Evolutionary conservation across 257 asterid species (phyloP).

Genomic region (Petrea volubilis): DNA sequence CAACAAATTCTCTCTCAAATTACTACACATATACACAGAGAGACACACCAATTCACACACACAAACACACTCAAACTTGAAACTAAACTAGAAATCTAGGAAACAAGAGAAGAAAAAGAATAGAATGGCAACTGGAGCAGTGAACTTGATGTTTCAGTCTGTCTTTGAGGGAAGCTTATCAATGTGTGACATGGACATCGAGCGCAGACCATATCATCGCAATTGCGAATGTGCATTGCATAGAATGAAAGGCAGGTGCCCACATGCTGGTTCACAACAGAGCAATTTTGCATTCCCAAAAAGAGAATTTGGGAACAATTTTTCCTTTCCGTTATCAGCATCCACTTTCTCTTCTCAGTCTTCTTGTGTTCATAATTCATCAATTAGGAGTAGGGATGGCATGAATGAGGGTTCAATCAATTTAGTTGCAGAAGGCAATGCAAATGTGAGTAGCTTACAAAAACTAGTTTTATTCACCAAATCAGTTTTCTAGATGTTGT

Average conservation of each 20-base stretch:
- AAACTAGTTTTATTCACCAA: not conserved
- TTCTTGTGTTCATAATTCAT: not conserved
- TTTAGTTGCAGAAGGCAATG: not conserved
- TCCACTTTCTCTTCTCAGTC: conserved; percentile 24
- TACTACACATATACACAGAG: too few species aligned
- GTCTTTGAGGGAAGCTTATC: conserved; percentile 41
- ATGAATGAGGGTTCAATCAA: too few species aligned
- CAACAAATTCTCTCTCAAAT: not conserved
- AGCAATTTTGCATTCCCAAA: conserved; percentile 26
- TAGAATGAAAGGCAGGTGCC: conserved; percentile 12
- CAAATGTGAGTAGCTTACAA: not conserved
- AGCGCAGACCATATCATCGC: too few species aligned
- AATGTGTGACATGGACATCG: conserved; percentile 31
- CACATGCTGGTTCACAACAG: not conserved
- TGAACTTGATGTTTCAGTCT: conserved; percentile 26
- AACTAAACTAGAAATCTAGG: not conserved
- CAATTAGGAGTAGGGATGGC: not conserved
- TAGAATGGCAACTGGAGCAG: conserved; percentile 34
- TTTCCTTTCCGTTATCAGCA: conserved; percentile 7
- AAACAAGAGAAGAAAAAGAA: conserved; percentile 9
- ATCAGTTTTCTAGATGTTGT: not conserved
- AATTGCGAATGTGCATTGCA: conserved; percentile 17
- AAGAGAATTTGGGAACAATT: not conserved
- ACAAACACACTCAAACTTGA: not conserved
- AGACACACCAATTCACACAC: too few species aligned